phyloP scores from a whole-genome alignment of 495 filamentous ascomycete species.

The Hyphodiscus hymeniophilus region DNA sequence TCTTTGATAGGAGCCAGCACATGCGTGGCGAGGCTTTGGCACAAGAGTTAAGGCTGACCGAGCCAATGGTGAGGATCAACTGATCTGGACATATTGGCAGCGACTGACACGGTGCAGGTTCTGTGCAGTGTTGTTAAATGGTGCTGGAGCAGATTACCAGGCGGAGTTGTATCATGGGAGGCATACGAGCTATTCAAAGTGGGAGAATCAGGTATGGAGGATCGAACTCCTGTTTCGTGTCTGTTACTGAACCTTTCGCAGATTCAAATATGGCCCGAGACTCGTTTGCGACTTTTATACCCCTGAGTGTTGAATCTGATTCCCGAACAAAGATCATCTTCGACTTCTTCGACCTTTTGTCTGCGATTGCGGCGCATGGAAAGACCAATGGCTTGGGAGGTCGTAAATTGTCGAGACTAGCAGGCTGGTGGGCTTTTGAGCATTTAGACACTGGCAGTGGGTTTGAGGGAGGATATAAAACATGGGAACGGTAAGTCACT shows the following conservation, averaged over 20 bases:
- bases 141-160: conserved; percentile 93
- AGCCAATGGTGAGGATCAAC: conserved; percentile 68
- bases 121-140: conserved; percentile 93
- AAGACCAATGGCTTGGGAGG: conserved; percentile 93
- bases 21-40: conserved; percentile 60
- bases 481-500: conserved; percentile 44
- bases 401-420: conserved; percentile 87
- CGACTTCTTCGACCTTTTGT: conserved; percentile 91
- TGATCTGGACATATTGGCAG: not conserved
- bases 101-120: conserved; percentile 47
- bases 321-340: conserved; percentile 84
- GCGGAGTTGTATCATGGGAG: conserved; percentile 94
- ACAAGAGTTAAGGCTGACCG: conserved; percentile 86
- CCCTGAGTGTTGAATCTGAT: conserved; percentile 84
- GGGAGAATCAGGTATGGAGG: conserved; percentile 73
- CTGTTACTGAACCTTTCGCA: conserved; percentile 28
- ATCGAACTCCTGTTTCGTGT: not conserved
- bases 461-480: conserved; percentile 92
- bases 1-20: conserved; percentile 53
- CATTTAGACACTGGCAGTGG: conserved; percentile 76
- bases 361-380: conserved; percentile 69
- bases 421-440: conserved; percentile 99
- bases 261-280: conserved; percentile 89
- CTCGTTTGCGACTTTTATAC: conserved; percentile 93
- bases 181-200: conserved; percentile 93